phyloP scores from a whole-genome alignment of 345 rosid genomes.

The Syzygium jambos region DNA sequence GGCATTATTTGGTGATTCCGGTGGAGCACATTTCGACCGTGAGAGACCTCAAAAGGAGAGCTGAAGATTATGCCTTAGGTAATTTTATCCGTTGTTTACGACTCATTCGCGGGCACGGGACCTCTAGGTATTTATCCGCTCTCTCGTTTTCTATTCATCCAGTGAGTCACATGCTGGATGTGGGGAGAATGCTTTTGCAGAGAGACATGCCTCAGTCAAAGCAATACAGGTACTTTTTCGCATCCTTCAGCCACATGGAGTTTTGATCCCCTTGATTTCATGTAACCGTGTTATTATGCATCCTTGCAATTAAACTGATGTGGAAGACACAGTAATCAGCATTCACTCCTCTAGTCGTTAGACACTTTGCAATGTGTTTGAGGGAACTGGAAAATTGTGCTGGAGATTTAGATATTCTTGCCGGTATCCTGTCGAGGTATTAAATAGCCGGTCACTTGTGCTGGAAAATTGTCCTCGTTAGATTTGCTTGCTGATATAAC shows the following conservation, averaged over 20 bases:
- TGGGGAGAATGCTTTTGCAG: conserved; percentile 55
- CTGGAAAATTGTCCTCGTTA: neutral
- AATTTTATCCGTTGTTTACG: neutral
- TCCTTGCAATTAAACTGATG: neutral
- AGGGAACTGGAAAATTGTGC: neutral
- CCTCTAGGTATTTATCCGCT: neutral
- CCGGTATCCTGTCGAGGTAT: neutral
- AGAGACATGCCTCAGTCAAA: conserved; percentile 54
- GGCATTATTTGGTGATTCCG: conserved; percentile 90
- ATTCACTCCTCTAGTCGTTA: neutral
- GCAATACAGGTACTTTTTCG: conserved; percentile 33
- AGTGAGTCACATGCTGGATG: conserved; percentile 75
- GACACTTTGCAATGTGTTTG: neutral
- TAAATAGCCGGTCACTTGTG: neutral
- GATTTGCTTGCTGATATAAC: neutral
- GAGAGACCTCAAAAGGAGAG: conserved; percentile 46
- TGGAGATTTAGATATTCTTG: neutral
- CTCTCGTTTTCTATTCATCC: neutral
- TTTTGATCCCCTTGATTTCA: neutral
- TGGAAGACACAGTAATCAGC: neutral
- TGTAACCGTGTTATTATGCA: neutral
- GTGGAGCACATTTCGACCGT: conserved; percentile 69
- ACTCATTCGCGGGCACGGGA: neutral
- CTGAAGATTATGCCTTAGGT: conserved; percentile 38
- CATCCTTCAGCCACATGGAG: neutral